Conservation (phyloP, 2,329 filamentous ascomycete species). For the Claviceps monticola region DNA sequence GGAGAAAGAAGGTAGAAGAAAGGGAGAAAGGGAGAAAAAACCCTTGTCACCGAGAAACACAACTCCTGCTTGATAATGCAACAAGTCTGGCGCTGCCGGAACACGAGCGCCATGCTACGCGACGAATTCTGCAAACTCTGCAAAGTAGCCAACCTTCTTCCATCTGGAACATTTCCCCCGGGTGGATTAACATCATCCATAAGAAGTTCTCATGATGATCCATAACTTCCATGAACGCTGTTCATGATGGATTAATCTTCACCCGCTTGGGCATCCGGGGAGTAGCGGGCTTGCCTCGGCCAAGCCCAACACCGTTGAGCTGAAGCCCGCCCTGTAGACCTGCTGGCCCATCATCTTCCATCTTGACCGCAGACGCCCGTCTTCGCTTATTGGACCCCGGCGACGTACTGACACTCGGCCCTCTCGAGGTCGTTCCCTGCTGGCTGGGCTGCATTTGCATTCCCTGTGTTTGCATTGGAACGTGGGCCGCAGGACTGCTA, state of each 20-base stretch:
- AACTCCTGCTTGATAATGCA: neutral
- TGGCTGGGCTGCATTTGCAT: slow-evolving; percentile 57
- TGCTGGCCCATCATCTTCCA: slow-evolving; percentile 38
- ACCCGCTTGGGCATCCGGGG: slow-evolving; percentile 42
- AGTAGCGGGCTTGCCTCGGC: slow-evolving; percentile 39
- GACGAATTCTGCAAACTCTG: slow-evolving; percentile 10
- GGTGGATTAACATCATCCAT: too few species aligned
- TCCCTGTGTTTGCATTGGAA: slow-evolving; percentile 47
- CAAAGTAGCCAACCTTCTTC: too few species aligned
- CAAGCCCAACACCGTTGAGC: slow-evolving; percentile 34
- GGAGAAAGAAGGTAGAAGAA: neutral
- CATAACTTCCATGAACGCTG: neutral
- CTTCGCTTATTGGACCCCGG: slow-evolving; percentile 46
- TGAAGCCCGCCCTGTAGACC: slow-evolving; percentile 34
- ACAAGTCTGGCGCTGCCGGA: too few species aligned
- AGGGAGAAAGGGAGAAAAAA: slow-evolving; percentile 9
- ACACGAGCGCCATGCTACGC: slow-evolving; percentile 19
- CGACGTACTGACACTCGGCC: slow-evolving; percentile 53
- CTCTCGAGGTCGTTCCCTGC: slow-evolving; percentile 52
- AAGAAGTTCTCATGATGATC: too few species aligned
- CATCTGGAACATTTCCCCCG: too few species aligned
- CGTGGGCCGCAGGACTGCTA: slow-evolving; percentile 43
- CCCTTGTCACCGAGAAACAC: neutral
- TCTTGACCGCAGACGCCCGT: slow-evolving; percentile 42
- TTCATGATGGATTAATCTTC: slow-evolving; percentile 31